These are phyloP conservation scores for Pichia cactophila DNA, from an alignment of 1,139 yeast species.

Conservation along the genomic window DNA sequence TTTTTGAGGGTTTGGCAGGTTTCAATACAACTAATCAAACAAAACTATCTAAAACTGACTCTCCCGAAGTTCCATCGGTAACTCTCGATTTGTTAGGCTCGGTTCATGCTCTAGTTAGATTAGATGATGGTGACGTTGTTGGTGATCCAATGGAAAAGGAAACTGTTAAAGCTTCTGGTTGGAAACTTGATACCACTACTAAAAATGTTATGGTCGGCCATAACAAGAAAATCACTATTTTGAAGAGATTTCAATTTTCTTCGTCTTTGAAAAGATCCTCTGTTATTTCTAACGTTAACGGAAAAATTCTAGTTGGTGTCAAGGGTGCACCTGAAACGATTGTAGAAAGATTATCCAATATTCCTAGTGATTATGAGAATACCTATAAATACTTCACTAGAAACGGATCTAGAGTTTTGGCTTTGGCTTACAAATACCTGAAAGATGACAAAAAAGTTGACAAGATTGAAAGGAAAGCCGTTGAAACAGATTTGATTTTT, in stretches of 20 bases:
- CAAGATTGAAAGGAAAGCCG: slow-evolving; percentile 58
- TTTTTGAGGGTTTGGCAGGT: slow-evolving; percentile 95
- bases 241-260: slow-evolving; percentile 94
- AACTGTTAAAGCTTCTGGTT: slow-evolving; percentile 78
- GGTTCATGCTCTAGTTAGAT: slow-evolving; percentile 89
- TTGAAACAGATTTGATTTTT: slow-evolving; percentile 68
- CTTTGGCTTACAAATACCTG: slow-evolving; percentile 77
- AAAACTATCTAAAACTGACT: slow-evolving; percentile 47
- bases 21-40: slow-evolving; percentile 48
- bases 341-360: slow-evolving; percentile 59
- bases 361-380: slow-evolving; percentile 78
- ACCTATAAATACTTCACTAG: slow-evolving; percentile 87
- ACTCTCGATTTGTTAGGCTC: slow-evolving; percentile 80
- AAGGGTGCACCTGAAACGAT: slow-evolving; percentile 99
- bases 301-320: slow-evolving; percentile 67
- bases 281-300: slow-evolving; percentile 61
- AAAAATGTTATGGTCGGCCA: slow-evolving; percentile 52
- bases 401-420: slow-evolving; percentile 93
- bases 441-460: slow-evolving; percentile 42
- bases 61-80: slow-evolving; percentile 48
- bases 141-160: slow-evolving; percentile 99
- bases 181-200: slow-evolving; percentile 61
- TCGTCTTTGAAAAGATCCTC: slow-evolving; percentile 94
- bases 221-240: slow-evolving; percentile 54
- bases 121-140: slow-evolving; percentile 94